Evolutionary conservation across 805 yeast species (phyloP), one percentile per base, ranked within the genome.

Genomic region (Scheffersomyces lignosus): DNA sequence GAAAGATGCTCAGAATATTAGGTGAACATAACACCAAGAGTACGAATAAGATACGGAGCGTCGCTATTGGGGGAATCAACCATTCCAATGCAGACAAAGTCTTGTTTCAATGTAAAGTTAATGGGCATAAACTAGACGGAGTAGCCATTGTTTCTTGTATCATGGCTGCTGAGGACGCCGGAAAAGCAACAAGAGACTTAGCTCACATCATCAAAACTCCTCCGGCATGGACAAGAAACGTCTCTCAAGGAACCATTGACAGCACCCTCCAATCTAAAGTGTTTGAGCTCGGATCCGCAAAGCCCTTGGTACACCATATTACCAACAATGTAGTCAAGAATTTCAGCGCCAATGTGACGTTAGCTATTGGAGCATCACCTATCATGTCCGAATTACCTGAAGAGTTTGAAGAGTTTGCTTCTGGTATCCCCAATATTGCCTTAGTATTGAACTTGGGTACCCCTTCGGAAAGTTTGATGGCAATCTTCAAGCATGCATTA

Each of bases 251-350:
- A 7, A 20, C 7, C 24, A 7, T 20, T 20, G 24, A 20, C 10
- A 20, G 24, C 10, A 20, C 24, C 10, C n/a, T n/a, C n/a, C n/a
- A n/a, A n/a, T n/a, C n/a, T n/a, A n/a, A n/a, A n/a, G n/a, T n/a
- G n/a, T n/a, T n/a, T n/a, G n/a, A n/a, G n/a, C 12, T 18, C 10
- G 14, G 33, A 13, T 13, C 10, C 4, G n/a, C 12, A 0, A 62
- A 66, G 4, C 95, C 96, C 0, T 59, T 89, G 46, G 81, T 87
- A 5, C 96, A 90, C 52, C 95, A 89, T 50, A 82, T 90, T 40
- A 89, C 96, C 15, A 89, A 89, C 53, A 75, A 73, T 38, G 96
- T 90, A n/a, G 96, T 86, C 18, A 86, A 86, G 52, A 85, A 87
- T 56, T 80, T 87, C 54, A 83, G 89, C 40, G 96, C 97, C 4